phyloP scores from a whole-genome alignment of 2,329 filamentous ascomycete species.

The Tolypocladium amazonense region DNA sequence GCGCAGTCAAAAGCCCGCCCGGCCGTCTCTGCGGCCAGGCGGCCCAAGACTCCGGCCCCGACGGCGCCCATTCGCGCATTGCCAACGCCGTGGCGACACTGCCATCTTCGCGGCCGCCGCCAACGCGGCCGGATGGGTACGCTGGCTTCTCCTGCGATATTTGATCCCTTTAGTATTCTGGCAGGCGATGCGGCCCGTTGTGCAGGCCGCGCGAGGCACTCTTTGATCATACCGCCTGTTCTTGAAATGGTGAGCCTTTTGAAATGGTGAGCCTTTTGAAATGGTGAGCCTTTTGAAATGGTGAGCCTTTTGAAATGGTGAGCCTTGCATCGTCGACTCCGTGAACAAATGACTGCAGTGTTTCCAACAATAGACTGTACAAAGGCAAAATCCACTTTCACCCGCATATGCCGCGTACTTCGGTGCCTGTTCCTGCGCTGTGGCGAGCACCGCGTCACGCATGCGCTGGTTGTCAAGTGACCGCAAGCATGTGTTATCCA shows the following conservation, averaged over 20 bases:
- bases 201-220: not conserved
- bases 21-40: not conserved
- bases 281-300: not conserved
- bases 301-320: not conserved
- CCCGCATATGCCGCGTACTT: not conserved
- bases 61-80: not conserved
- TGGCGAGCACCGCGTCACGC: not conserved
- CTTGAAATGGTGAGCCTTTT: not conserved
- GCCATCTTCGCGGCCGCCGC: not conserved
- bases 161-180: no score
- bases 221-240: not conserved
- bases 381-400: not conserved
- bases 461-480: slow-evolving; percentile 4
- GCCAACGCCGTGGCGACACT: no score
- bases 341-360: not conserved
- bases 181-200: not conserved
- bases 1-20: not conserved
- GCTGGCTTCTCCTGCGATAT: not conserved
- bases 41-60: not conserved
- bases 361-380: not conserved
- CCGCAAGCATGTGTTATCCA: not conserved
- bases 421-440: not conserved
- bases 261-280: not conserved
- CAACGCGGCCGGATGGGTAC: not conserved
- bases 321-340: not conserved